Evolutionary conservation across 2,329 filamentous ascomycete genomes (phyloP), one percentile per base, ranked within the genome.

Genomic region (Neofusicoccum umdonicola): DNA sequence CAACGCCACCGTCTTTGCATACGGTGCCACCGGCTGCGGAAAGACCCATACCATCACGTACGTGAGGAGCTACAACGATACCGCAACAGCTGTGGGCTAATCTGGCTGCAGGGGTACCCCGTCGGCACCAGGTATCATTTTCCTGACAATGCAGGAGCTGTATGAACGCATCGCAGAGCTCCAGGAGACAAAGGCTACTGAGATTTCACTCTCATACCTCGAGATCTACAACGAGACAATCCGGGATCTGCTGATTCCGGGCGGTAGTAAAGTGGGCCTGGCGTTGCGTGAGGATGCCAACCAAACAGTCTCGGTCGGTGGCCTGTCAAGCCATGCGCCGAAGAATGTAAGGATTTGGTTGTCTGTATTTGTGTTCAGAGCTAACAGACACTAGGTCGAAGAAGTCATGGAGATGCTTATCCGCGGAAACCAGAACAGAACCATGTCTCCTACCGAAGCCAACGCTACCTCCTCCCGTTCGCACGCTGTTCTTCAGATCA

Each of bases 341-440:
- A 89, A 90, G 70, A 92, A 94, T 74, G 95, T 98, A 66, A 69
- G 78, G 39, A 19, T 22, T 13, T n/a, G 12, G 4, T 11, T n/a
- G 9, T 13, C 1, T 4, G 42, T 4, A 15, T 34, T 8, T 2
- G 12, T 7, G 17, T 17, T 11, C 31, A n/a, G 39, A 22, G 42
- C 74, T 79, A 65, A 78, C 65, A 63, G 15, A 17, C 13, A 2
- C 13, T 54, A 81, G 79, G 79, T 81, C 13, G 88, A 96, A 74
- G 90, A 99, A 78, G 95, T 99, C 72, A 99, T 99, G 95, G 94
- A 99, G 73, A 97, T 99, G 86, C 97, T 99, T 74, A 90, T 99
- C 63, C 87, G 89, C 74, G 95, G 95, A 68, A 99, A 99, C 77
- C 91, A 96, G 71, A 92, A 90, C 77, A 89, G 95, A 50, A 99